Conservation (phyloP, 306 rosid genomes). For the Citrullus colocynthis region DNA sequence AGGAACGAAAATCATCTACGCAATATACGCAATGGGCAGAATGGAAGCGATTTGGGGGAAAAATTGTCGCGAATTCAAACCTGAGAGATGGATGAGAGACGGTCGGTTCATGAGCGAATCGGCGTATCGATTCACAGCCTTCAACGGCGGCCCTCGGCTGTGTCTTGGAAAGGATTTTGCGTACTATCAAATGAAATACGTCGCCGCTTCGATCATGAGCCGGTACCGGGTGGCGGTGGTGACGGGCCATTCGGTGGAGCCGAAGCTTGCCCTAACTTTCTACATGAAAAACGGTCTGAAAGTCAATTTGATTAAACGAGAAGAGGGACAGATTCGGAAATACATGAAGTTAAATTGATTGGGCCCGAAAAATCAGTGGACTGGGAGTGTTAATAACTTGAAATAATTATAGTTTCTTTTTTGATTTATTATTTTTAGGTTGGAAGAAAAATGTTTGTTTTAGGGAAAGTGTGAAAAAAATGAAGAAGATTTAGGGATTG, state of each 20-base stretch:
- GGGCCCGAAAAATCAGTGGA: background rate
- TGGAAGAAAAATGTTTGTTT: background rate
- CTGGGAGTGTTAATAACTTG: background rate
- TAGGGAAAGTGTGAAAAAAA: background rate
- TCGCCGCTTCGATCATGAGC: conserved; percentile 55
- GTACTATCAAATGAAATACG: conserved; percentile 80
- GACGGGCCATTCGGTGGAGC: conserved; percentile 42
- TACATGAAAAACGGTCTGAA: conserved; percentile 75
- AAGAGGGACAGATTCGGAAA: conserved; percentile 19
- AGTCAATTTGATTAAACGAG: conserved; percentile 34
- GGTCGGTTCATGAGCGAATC: conserved; percentile 65
- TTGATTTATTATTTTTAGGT: background rate
- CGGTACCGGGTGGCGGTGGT: conserved; percentile 50
- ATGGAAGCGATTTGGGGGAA: conserved; percentile 78
- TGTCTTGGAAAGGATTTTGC: conserved; percentile 93
- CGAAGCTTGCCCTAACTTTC: conserved; percentile 76
- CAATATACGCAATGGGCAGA: conserved; percentile 81
- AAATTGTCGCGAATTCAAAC: conserved; percentile 60
- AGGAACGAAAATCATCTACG: conserved; percentile 74
- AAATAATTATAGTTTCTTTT: background rate
- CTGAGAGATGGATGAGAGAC: conserved; percentile 78
- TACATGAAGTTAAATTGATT: conserved; percentile 5
- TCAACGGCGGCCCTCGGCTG: conserved; percentile 88
- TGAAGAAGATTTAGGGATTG: background rate
- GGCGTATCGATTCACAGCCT: conserved; percentile 77